These are phyloP conservation scores for Rhynchosporium graminicola DNA, from an alignment of 2,329 filamentous ascomycete genomes.

Conservation along the genomic window DNA sequence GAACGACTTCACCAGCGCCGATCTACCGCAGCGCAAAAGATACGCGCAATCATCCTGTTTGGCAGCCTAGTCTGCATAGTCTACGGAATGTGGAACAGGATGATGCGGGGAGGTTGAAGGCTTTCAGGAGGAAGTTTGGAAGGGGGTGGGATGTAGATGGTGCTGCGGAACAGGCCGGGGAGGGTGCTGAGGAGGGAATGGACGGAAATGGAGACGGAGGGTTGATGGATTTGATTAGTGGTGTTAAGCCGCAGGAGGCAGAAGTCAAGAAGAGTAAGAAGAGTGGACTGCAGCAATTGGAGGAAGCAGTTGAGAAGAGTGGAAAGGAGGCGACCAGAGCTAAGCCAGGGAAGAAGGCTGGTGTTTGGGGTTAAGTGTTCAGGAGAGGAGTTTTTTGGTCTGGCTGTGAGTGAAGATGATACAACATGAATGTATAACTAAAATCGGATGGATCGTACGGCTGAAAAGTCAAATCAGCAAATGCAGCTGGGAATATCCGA, in stretches of 20 bases:
- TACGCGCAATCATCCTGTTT: slow-evolving; percentile 83
- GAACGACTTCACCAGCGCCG: slow-evolving; percentile 70
- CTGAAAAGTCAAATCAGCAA: background rate
- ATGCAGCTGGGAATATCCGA: background rate
- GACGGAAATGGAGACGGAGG: slow-evolving; percentile 46
- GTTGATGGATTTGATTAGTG: slow-evolving; percentile 57
- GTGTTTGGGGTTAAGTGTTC: background rate
- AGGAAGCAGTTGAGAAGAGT: slow-evolving; percentile 22
- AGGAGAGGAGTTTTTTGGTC: background rate
- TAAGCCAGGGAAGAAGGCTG: slow-evolving; percentile 10
- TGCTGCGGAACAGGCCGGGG: slow-evolving; percentile 39
- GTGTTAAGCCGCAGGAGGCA: slow-evolving; percentile 36
- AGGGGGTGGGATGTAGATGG: slow-evolving; percentile 71
- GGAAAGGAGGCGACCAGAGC: slow-evolving; percentile 17
- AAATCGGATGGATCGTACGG: background rate
- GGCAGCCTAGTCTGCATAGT: slow-evolving; percentile 83
- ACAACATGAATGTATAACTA: background rate
- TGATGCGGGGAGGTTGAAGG: slow-evolving; percentile 85
- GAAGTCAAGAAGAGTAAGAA: slow-evolving; percentile 2
- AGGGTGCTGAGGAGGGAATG: slow-evolving; percentile 31
- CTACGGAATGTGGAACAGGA: slow-evolving; percentile 90
- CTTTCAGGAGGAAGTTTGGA: slow-evolving; percentile 84
- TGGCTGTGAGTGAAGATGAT: background rate
- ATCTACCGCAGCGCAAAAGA: slow-evolving; percentile 71
- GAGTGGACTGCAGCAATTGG: slow-evolving; percentile 11